phyloP scores from a whole-genome alignment of 208 protist genomes.

The Crithidia sp. region DNA sequence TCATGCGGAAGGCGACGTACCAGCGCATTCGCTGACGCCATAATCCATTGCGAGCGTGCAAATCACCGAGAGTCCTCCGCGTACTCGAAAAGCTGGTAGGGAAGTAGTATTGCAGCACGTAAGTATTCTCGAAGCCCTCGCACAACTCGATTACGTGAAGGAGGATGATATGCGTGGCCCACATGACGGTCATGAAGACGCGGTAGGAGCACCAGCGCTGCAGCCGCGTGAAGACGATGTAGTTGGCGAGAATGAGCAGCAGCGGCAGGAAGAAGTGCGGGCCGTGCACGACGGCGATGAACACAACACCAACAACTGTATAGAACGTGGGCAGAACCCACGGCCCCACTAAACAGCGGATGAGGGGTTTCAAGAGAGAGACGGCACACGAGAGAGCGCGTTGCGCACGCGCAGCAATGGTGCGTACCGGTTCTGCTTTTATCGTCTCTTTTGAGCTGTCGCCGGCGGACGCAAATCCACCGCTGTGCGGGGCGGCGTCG shows the following conservation, averaged over 20 bases:
- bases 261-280: slow-evolving; percentile 42
- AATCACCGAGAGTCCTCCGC: background rate
- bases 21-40: slow-evolving; percentile 49
- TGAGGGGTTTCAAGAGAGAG: too few relatives aligned
- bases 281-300: slow-evolving; percentile 38
- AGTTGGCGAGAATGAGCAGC: slow-evolving; percentile 39
- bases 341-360: too few relatives aligned
- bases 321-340: background rate
- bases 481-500: too few relatives aligned
- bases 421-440: too few relatives aligned
- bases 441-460: too few relatives aligned
- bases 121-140: slow-evolving; percentile 31
- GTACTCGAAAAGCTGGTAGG: background rate
- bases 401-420: too few relatives aligned
- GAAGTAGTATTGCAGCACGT: slow-evolving; percentile 31
- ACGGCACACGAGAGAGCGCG: too few relatives aligned
- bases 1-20: slow-evolving; percentile 75
- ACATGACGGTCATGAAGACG: slow-evolving; percentile 61
- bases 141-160: slow-evolving; percentile 40
- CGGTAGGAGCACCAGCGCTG: slow-evolving; percentile 48
- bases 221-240: slow-evolving; percentile 46
- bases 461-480: too few relatives aligned
- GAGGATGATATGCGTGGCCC: slow-evolving; percentile 40
- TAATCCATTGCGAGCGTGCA: background rate
- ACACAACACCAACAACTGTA: slow-evolving; percentile 16